Base-by-base conservation (phyloP, 352 stramenopile species). In the Pythium phragmitis region DNA sequence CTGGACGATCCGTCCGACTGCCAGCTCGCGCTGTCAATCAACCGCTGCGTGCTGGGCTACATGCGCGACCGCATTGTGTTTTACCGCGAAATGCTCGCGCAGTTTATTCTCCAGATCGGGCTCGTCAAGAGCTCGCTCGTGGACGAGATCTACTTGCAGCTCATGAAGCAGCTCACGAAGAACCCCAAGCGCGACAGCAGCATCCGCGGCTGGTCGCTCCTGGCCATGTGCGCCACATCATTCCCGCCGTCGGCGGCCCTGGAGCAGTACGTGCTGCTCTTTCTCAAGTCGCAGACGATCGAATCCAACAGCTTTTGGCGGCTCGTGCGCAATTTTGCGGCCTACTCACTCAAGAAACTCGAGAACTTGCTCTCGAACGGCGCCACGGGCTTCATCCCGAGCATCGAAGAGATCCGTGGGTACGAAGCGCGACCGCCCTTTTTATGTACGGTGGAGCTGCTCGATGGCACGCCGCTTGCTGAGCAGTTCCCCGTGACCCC, bases 401-500 rank as follows among this genome's bases (percentile, higher is more conserved):
- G 79, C 28, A 87, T 98, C 30, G 90, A 97, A 46, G 94, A 98
- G 70, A 98, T 98, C 54, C 76, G 82, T 37, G 86, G 91, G 6
- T 98, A 98, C 65, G 96, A 98, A 74, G 85, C 94, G 7, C 75
- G 93, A n/a, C 89, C 90, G 28, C 94, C 93, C 6, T 97, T 98
- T 65, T 74, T 98, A 7, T 92, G 89, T 1, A 96, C 84, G 23
- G 97, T 98, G 62, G 89, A 98, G 72, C 64, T 98, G 13, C 75
- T 98, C 3, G 95, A 98, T 58, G 92, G 93, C 8, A 96, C 88
- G 0, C 76, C 92, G 4, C 68, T 98, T 11, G 96, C 91, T 17
- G 88, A 96, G 55, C 82, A 94, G 14, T 93, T 98, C 51, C 93
- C 94, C 9, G 84, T 98, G 17, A 97, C 93, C 1, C 94, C 94